phyloP scores from a whole-genome alignment of 108 stramenopile genomes.

The Thalassiosira profunda region DNA sequence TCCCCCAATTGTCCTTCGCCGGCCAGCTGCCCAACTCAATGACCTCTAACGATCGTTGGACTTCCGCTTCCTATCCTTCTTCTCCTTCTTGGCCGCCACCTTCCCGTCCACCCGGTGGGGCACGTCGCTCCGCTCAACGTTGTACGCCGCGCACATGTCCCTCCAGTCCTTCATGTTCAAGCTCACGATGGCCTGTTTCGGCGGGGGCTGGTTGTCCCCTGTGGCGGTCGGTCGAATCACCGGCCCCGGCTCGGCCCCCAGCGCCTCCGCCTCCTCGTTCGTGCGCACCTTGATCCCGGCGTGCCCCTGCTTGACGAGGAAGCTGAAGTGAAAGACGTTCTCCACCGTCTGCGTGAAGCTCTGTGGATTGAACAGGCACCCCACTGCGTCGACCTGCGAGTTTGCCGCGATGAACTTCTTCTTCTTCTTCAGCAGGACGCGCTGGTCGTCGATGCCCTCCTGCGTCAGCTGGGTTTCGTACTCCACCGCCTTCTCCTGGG shows the following conservation, averaged over 20 bases:
- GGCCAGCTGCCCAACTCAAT: too few species aligned
- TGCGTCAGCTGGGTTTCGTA: constrained; percentile 1
- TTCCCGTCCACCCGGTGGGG: constrained; percentile 56
- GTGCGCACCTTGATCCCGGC: constrained; percentile 41
- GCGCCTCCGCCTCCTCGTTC: constrained; percentile 25
- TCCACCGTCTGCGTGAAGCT: constrained; percentile 92
- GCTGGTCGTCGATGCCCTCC: constrained; percentile 28
- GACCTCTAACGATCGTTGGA: too few species aligned
- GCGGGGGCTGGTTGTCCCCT: background rate
- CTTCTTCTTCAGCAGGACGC: constrained; percentile 13
- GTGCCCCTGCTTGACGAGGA: constrained; percentile 72
- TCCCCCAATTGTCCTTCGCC: too few species aligned
- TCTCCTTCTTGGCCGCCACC: constrained; percentile 6
- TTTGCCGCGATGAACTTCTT: constrained; percentile 44
- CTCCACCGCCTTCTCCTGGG: constrained; percentile 19
- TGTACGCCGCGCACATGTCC: constrained; percentile 63
- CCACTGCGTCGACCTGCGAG: constrained; percentile 53
- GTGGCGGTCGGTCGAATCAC: background rate
- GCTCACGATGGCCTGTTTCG: constrained; percentile 73
- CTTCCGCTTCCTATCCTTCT: too few species aligned
- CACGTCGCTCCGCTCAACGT: constrained; percentile 62
- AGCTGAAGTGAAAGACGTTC: constrained; percentile 88
- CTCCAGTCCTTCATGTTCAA: constrained; percentile 80
- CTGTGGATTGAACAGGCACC: constrained; percentile 82
- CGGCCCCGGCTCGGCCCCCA: constrained; percentile 37